These are phyloP conservation scores for Ganoderma lingzhi DNA, from an alignment of 1,284 basidiomycete genomes.

Conservation along the genomic window DNA sequence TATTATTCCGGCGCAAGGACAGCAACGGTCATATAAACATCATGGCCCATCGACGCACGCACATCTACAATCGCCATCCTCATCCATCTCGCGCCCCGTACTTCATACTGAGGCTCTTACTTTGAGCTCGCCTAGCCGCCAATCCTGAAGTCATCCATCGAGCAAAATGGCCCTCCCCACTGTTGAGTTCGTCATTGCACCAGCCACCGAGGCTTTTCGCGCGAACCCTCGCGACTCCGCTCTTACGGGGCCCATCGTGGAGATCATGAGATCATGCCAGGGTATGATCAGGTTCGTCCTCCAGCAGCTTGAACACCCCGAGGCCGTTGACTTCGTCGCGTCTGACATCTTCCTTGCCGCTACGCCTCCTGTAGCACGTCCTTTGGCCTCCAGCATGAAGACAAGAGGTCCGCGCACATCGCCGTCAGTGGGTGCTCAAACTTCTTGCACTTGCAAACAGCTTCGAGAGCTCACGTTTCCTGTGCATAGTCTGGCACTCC, in stretches of 20 bases:
- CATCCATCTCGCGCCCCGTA: background rate
- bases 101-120: background rate
- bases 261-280: conserved; percentile 28
- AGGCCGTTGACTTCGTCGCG: background rate
- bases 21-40: background rate
- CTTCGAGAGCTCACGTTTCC: background rate
- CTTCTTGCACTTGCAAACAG: background rate
- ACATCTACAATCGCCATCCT: background rate
- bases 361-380: conserved; percentile 11
- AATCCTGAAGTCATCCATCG: background rate
- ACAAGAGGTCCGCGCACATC: conserved; percentile 29
- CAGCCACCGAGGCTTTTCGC: conserved; percentile 20
- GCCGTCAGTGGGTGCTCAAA: conserved; percentile 24
- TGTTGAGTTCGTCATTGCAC: conserved; percentile 26
- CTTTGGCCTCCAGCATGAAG: conserved; percentile 34
- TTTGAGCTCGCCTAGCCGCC: background rate
- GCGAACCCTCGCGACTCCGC: conserved; percentile 21
- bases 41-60: background rate
- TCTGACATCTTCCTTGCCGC: background rate
- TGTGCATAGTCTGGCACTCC: conserved; percentile 32
- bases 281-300: conserved; percentile 33
- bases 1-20: background rate
- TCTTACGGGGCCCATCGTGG: conserved; percentile 13
- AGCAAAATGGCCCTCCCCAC: conserved; percentile 27
- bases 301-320: background rate